phyloP scores from a whole-genome alignment of 768 basidiomycete genomes.

The Clavaria fumosa region DNA sequence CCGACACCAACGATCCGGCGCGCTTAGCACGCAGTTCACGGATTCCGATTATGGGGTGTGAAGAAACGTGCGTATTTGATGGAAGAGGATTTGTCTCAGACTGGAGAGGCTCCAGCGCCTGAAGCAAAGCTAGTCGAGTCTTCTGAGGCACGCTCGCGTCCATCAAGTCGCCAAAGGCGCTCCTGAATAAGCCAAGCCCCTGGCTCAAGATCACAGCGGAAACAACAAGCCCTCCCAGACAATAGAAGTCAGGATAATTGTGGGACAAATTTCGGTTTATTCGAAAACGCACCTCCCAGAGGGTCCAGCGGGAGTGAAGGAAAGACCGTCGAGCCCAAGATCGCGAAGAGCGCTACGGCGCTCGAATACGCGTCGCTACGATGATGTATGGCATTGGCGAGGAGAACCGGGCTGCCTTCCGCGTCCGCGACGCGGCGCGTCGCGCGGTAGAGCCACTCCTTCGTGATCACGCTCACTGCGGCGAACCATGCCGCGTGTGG shows the following conservation, averaged over 20 bases:
- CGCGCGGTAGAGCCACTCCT: slow-evolving; percentile 87
- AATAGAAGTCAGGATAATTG: slow-evolving; percentile 1
- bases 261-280: slow-evolving; percentile 1
- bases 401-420: slow-evolving; percentile 79
- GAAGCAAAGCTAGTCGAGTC: slow-evolving; percentile 38
- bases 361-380: slow-evolving; percentile 95
- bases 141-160: slow-evolving; percentile 60
- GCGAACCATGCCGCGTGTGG: slow-evolving; percentile 98
- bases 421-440: slow-evolving; percentile 84
- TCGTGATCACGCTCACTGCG: slow-evolving; percentile 56
- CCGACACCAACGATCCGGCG: slow-evolving; percentile 66
- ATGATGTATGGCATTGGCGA: slow-evolving; percentile 96
- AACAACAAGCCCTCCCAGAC: slow-evolving; percentile 55
- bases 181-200: slow-evolving; percentile 47
- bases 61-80: slow-evolving; percentile 1
- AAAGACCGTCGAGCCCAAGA: slow-evolving; percentile 77
- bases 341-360: slow-evolving; percentile 80
- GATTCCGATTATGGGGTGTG: slow-evolving; percentile 26
- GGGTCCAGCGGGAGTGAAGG: slow-evolving; percentile 86
- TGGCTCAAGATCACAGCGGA: slow-evolving; percentile 80
- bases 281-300: slow-evolving; percentile 66
- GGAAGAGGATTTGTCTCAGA: slow-evolving; percentile 14
- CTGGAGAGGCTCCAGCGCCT: slow-evolving; percentile 38
- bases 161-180: slow-evolving; percentile 68
- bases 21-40: slow-evolving; percentile 54